Percentiles rank a stretch among this genome's conserved stretches.
phyloP scores from a whole-genome alignment of 2,329 filamentous ascomycete genomes.

The Trichoderma sp. region DNA sequence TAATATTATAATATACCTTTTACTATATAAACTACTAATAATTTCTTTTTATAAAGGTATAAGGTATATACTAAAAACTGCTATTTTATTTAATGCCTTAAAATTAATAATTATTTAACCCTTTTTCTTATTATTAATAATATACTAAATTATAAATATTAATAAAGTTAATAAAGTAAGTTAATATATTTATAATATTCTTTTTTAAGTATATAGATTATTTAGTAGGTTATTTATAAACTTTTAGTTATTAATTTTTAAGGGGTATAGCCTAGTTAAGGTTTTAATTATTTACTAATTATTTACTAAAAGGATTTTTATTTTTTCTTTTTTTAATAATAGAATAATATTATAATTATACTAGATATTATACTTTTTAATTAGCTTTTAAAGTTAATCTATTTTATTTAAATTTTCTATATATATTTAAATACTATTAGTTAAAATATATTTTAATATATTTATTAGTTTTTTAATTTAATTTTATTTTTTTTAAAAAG shows the following conservation, averaged over 20 bases:
- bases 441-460: too few relatives aligned
- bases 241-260: background rate
- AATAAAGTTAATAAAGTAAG: background rate
- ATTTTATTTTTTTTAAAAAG: too few relatives aligned
- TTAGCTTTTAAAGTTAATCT: too few relatives aligned
- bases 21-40: background rate
- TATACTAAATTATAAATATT: background rate
- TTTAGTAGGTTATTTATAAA: background rate
- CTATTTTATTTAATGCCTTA: background rate
- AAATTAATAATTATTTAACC: background rate
- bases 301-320: background rate
- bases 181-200: background rate
- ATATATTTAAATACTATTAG: too few relatives aligned
- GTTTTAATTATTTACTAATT: background rate
- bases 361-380: background rate
- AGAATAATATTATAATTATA: background rate
- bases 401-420: background rate
- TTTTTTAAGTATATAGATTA: background rate
- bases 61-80: background rate
- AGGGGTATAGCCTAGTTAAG: background rate
- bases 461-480: too few relatives aligned
- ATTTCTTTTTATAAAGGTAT: background rate
- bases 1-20: background rate
- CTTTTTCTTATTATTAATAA: background rate
- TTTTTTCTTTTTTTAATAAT: background rate